Conservation (phyloP, 805 yeast species). For the Starmera caribaea region DNA sequence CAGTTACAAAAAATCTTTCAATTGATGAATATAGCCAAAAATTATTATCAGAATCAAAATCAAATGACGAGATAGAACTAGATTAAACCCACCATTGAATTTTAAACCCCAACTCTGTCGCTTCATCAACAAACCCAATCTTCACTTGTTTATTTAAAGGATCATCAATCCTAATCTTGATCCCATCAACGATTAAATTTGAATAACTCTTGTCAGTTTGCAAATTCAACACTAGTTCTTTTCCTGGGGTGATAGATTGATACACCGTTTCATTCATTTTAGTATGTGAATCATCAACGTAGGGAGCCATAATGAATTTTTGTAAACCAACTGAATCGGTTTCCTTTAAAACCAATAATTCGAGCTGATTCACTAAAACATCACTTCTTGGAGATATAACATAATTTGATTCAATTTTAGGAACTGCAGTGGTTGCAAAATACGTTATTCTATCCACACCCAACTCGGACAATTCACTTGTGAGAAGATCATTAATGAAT, state of each 20-base stretch:
- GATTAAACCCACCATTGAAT: neutral
- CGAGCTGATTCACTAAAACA: constrained; percentile 7
- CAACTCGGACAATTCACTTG: neutral
- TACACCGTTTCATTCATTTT: constrained; percentile 5
- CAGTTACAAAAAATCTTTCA: neutral
- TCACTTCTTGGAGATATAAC: constrained; percentile 16
- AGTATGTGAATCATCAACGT: constrained; percentile 10
- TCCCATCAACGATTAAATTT: constrained; percentile 16
- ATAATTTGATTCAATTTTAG: constrained; percentile 13
- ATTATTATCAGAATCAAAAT: constrained; percentile 2
- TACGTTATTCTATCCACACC: neutral
- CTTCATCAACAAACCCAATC: constrained; percentile 2
- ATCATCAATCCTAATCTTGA: constrained; percentile 5
- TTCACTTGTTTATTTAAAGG: constrained; percentile 14
- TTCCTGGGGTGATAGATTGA: constrained; percentile 1
- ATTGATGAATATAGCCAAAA: no score
- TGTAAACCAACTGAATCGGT: constrained; percentile 5
- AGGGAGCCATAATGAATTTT: constrained; percentile 9
- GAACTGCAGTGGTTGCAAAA: constrained; percentile 8
- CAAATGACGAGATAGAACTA: constrained; percentile 3
- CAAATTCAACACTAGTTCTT: constrained; percentile 3
- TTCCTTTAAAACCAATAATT: constrained; percentile 10
- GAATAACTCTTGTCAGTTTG: constrained; percentile 9
- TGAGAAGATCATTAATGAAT: neutral
- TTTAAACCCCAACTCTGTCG: neutral